Conservation (phyloP, 2,329 filamentous ascomycete genomes). For the Parasarocladium wereldwijsianum region DNA sequence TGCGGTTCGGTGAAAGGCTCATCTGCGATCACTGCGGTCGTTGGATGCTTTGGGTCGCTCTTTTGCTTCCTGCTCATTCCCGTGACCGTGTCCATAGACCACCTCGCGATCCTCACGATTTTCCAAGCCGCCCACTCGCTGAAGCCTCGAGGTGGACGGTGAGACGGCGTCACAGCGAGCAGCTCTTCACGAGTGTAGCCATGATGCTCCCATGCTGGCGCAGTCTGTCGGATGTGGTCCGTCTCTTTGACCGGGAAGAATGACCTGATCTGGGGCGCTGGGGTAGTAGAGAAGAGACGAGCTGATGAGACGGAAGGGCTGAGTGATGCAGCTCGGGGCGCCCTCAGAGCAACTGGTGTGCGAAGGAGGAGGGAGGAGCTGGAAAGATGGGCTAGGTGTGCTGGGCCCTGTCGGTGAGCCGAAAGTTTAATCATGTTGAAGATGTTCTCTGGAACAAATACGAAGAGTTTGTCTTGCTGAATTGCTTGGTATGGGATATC, state of each 20-base stretch:
- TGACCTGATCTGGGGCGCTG: conserved; percentile 30
- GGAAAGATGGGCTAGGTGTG: background rate
- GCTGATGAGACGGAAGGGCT: conserved; percentile 12
- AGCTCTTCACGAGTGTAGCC: conserved; percentile 71
- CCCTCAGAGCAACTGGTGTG: conserved; percentile 13
- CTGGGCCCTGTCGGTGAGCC: conserved; percentile 1
- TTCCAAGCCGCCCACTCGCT: conserved; percentile 70
- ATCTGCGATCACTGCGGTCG: conserved; percentile 34
- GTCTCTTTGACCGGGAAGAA: conserved; percentile 51
- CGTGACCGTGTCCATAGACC: conserved; percentile 68
- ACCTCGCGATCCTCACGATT: conserved; percentile 62
- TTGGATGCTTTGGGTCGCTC: conserved; percentile 40
- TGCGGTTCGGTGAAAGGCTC: conserved; percentile 67
- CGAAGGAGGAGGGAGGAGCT: conserved; percentile 7
- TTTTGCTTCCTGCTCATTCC: conserved; percentile 61
- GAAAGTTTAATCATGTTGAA: conserved; percentile 1
- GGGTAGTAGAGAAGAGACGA: conserved; percentile 35
- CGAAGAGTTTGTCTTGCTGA: background rate
- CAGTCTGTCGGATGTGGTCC: conserved; percentile 44
- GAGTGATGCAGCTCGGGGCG: conserved; percentile 12
- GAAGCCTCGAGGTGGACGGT: conserved; percentile 56
- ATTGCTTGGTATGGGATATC: background rate
- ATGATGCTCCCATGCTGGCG: conserved; percentile 55
- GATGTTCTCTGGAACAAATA: background rate
- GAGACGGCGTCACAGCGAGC: conserved; percentile 56